Evolutionary conservation across 2,329 filamentous ascomycete genomes (phyloP).

Genomic region (Cytospora schulzeri): DNA sequence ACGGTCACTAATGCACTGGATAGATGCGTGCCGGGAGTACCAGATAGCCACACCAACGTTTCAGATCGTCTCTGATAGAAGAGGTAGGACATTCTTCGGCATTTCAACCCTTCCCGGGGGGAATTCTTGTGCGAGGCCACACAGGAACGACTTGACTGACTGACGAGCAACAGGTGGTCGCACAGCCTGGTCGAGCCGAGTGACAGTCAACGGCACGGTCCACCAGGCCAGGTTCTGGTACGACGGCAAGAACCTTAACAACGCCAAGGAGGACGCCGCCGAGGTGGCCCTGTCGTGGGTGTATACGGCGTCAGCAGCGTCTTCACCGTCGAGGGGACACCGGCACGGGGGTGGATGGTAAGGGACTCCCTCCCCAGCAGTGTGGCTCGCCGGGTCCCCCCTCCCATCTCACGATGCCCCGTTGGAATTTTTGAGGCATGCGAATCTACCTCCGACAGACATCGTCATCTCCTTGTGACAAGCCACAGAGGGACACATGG

Average conservation of each 20-base stretch:
- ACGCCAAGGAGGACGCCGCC: constrained; percentile 88
- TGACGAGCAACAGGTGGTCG: constrained; percentile 67
- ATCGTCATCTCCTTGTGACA: constrained; percentile 22
- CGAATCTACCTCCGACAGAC: not conserved
- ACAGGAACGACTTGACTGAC: constrained; percentile 8
- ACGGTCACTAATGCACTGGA: constrained; percentile 8
- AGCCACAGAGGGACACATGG: constrained; percentile 12
- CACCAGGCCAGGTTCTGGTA: constrained; percentile 86
- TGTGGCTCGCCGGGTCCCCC: not conserved
- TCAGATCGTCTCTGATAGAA: constrained; percentile 39
- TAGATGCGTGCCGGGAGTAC: constrained; percentile 38
- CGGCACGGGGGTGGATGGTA: constrained; percentile 38
- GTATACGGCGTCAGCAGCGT: constrained; percentile 35
- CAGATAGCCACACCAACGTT: constrained; percentile 36
- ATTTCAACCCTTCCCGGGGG: not conserved
- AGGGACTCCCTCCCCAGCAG: not conserved
- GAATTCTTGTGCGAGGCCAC: not conserved
- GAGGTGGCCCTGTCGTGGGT: constrained; percentile 72
- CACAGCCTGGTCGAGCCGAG: constrained; percentile 85
- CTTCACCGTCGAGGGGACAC: constrained; percentile 41
- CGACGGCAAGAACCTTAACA: constrained; percentile 83
- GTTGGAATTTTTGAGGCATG: not conserved
- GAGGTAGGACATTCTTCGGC: constrained; percentile 34
- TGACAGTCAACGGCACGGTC: constrained; percentile 67
- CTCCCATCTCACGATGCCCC: not conserved